These are phyloP conservation scores for Kalaharituber pfeilii DNA, from an alignment of 2,329 filamentous ascomycete species.

Conservation along the genomic window DNA sequence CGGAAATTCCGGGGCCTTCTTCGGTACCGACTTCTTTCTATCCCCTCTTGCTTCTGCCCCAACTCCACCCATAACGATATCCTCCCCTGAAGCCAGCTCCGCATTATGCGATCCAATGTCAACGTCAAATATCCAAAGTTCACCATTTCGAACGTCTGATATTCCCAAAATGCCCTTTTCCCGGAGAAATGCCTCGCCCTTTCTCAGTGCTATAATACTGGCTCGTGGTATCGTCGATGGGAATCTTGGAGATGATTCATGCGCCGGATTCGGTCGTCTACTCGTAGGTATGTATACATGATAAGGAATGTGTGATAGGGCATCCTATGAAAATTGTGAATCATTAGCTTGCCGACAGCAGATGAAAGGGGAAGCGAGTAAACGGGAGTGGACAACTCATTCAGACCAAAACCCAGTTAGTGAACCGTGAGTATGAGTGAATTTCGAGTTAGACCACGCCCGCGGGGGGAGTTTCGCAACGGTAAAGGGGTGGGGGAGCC, in stretches of 20 bases:
- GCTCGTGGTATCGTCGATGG: neutral
- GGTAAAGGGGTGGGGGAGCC: neutral
- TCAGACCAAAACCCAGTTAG: neutral
- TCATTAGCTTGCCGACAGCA: neutral
- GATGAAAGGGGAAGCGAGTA: neutral
- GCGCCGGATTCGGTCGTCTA: neutral
- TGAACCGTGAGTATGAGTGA: neutral
- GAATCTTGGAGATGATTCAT: neutral
- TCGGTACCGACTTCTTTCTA: neutral
- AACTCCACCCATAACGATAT: neutral
- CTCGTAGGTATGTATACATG: neutral
- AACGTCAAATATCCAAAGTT: neutral
- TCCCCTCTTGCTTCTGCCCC: neutral
- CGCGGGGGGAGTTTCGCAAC: neutral
- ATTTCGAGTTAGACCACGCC: neutral
- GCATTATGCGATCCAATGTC: neutral
- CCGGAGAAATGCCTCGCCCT: neutral
- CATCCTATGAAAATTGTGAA: neutral
- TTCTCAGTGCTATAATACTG: neutral
- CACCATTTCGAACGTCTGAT: neutral
- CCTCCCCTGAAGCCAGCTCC: neutral
- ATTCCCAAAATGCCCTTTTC: slow-evolving; percentile 1
- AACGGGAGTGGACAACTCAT: neutral
- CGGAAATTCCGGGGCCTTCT: neutral
- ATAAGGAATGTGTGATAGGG: neutral